These are phyloP conservation scores for Stachybotrys chartarum DNA, from an alignment of 2,329 filamentous ascomycete genomes.

Conservation along the genomic window DNA sequence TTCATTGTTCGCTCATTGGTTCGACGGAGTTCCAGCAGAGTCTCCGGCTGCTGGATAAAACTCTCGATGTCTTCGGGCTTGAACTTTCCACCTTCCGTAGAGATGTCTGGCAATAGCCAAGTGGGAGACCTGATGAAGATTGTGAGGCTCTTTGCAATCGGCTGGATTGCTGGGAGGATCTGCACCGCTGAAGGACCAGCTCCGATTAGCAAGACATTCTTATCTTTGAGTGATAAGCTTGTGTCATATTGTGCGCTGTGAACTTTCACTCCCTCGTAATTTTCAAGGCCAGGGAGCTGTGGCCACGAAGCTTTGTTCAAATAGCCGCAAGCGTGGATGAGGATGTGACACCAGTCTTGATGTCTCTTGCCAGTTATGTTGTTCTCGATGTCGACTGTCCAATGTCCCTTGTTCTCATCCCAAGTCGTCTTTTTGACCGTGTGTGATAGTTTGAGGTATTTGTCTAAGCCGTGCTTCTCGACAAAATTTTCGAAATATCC, in stretches of 20 bases:
- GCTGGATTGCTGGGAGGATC: conserved; percentile 36
- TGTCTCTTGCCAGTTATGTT: background rate
- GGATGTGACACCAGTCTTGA: conserved; percentile 29
- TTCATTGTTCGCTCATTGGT: conserved; percentile 37
- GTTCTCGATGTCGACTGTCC: conserved; percentile 33
- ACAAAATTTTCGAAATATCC: conserved; percentile 42
- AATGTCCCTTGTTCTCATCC: conserved; percentile 34
- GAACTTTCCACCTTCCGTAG: conserved; percentile 17
- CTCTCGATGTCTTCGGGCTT: conserved; percentile 27
- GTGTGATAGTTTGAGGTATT: conserved; percentile 35
- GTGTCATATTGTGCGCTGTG: conserved; percentile 47
- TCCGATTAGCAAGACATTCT: conserved; percentile 34
- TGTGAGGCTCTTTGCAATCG: conserved; percentile 31
- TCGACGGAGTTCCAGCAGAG: conserved; percentile 32
- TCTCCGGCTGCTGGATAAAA: conserved; percentile 31
- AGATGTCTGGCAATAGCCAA: conserved; percentile 37
- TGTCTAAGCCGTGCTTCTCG: conserved; percentile 38
- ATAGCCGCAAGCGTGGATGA: conserved; percentile 39
- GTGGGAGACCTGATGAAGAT: conserved; percentile 43
- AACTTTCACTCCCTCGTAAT: conserved; percentile 40
- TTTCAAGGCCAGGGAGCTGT: conserved; percentile 35
- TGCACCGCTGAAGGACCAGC: conserved; percentile 39
- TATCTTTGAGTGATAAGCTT: conserved; percentile 27
- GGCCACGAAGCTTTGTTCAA: conserved; percentile 47
- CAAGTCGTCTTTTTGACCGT: conserved; percentile 35